Conservation (phyloP, 2,329 filamentous ascomycete species). For the Ciborinia camelliae region DNA sequence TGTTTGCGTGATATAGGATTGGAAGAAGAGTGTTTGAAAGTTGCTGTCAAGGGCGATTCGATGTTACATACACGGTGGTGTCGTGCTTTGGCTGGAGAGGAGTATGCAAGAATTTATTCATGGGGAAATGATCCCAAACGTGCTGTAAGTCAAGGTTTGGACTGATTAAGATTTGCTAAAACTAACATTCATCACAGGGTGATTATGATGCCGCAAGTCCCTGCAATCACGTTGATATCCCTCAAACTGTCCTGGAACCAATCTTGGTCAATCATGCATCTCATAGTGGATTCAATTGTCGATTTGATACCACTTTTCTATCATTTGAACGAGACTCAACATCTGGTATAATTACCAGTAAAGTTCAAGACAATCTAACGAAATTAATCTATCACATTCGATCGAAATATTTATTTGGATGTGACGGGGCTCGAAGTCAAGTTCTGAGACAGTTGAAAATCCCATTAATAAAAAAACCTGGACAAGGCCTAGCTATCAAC, state of each 20-base stretch:
- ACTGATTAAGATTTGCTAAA: neutral
- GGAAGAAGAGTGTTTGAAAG: constrained; percentile 41
- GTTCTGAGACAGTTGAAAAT: constrained; percentile 47
- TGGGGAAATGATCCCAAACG: constrained; percentile 49
- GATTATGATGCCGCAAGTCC: constrained; percentile 45
- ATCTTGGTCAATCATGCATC: constrained; percentile 44
- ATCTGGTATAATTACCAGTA: constrained; percentile 34
- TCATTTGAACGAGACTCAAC: constrained; percentile 31
- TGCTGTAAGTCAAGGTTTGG: constrained; percentile 38
- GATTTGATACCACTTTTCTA: constrained; percentile 44
- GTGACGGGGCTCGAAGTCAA: constrained; percentile 50
- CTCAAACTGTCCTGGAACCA: constrained; percentile 49
- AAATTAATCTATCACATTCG: constrained; percentile 44
- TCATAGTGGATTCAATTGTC: constrained; percentile 41
- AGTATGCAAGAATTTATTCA: constrained; percentile 49
- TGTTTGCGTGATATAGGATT: constrained; percentile 52
- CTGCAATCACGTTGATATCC: constrained; percentile 44
- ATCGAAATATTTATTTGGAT: constrained; percentile 57
- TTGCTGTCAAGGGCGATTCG: constrained; percentile 40
- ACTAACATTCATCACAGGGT: constrained; percentile 36
- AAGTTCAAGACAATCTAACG: constrained; percentile 40
- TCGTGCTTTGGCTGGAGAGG: constrained; percentile 50
- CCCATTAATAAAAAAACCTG: constrained; percentile 44
- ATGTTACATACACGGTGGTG: constrained; percentile 54
- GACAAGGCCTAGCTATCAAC: constrained; percentile 49